phyloP scores from a whole-genome alignment of 352 stramenopile genomes.

The Phytophthora sansomeana region DNA sequence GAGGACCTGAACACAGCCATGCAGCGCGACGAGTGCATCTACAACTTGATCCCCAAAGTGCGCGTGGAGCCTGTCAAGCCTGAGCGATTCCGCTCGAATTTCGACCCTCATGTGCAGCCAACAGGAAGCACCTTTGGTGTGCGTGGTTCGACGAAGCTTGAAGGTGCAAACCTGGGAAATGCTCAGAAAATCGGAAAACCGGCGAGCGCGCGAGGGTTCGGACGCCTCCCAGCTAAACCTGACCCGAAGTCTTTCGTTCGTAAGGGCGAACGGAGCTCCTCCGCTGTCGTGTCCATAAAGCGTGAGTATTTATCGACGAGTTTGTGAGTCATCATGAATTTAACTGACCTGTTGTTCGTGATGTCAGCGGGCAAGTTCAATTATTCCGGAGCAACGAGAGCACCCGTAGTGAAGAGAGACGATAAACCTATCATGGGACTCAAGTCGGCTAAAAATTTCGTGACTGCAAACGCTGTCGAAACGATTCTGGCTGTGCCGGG shows the following conservation, averaged over 20 bases:
- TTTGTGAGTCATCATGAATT: background rate
- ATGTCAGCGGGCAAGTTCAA: slow-evolving; percentile 73
- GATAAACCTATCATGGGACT: slow-evolving; percentile 94
- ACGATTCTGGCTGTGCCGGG: slow-evolving; percentile 86
- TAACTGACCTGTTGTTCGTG: slow-evolving; percentile 5
- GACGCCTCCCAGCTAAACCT: slow-evolving; percentile 61
- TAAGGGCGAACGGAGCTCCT: slow-evolving; percentile 69
- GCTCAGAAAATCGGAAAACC: slow-evolving; percentile 50
- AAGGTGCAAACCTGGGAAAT: slow-evolving; percentile 71
- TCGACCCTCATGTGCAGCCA: slow-evolving; percentile 83
- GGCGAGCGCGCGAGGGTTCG: slow-evolving; percentile 70
- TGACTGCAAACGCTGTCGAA: slow-evolving; percentile 94
- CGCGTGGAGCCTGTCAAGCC: slow-evolving; percentile 75
- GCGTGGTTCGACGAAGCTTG: slow-evolving; percentile 72
- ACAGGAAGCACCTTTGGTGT: slow-evolving; percentile 91
- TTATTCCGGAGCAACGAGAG: slow-evolving; percentile 68
- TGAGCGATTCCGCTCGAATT: slow-evolving; percentile 89
- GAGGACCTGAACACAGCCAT: slow-evolving; percentile 35
- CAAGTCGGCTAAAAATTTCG: slow-evolving; percentile 93
- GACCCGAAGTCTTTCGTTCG: slow-evolving; percentile 80
- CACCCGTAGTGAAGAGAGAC: slow-evolving; percentile 78
- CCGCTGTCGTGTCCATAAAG: slow-evolving; percentile 54
- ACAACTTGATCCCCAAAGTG: slow-evolving; percentile 91
- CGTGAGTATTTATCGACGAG: slow-evolving; percentile 24
- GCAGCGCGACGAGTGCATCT: slow-evolving; percentile 92